Percentiles rank a stretch among this genome's conserved stretches.
Conservation (phyloP, 129 eudicot genomes). For the Ambrosia artemisiifolia region DNA sequence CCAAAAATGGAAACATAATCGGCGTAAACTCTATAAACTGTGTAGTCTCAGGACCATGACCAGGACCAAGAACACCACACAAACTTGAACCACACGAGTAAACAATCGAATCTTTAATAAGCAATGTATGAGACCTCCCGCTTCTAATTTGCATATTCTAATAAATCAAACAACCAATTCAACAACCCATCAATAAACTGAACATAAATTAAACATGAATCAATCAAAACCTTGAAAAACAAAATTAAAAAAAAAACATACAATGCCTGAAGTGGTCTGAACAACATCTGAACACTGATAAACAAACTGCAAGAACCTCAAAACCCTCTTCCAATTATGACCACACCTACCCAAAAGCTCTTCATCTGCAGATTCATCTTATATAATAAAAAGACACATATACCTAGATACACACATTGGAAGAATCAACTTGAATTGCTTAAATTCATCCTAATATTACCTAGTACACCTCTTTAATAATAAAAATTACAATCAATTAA, state of each 20-base stretch:
- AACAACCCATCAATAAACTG: background rate
- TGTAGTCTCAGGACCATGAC: conserved; percentile 91
- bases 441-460: too few relatives aligned
- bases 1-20: conserved; percentile 53
- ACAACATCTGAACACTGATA: conserved; percentile 67
- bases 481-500: too few relatives aligned
- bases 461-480: too few relatives aligned
- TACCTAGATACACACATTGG: too few relatives aligned
- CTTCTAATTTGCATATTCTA: conserved; percentile 89
- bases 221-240: too few relatives aligned
- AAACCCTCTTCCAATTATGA: conserved; percentile 76
- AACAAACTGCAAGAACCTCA: conserved; percentile 85
- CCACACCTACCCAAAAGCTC: conserved; percentile 51
- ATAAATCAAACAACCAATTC: conserved; percentile 6
- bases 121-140: conserved; percentile 87
- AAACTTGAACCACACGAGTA: conserved; percentile 95
- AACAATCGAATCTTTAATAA: conserved; percentile 59
- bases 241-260: conserved; percentile 32
- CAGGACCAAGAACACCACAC: conserved; percentile 99
- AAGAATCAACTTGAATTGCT: too few relatives aligned
- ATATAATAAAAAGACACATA: too few relatives aligned
- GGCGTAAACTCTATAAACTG: conserved; percentile 70
- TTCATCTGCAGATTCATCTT: too few relatives aligned
- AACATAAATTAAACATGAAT: background rate
- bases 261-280: conserved; percentile 83